A percentile compares a stretch with the other conserved stretches of the same genome.
These are phyloP conservation scores for Cytospora paraplurivora DNA, from an alignment of 2,329 filamentous ascomycete genomes.

Conservation along the genomic window DNA sequence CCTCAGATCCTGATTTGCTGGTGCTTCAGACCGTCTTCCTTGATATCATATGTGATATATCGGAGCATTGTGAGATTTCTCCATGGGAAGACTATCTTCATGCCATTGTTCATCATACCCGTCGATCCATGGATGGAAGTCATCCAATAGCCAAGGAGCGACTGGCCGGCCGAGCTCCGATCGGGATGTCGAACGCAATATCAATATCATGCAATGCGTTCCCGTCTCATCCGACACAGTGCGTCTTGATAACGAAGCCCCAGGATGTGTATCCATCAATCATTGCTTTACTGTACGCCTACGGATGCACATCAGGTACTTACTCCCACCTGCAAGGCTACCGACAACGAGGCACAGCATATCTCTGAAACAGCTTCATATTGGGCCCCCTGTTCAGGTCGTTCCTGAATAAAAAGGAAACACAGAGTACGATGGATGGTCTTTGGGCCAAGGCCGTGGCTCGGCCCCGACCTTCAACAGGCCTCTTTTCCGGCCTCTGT, in stretches of 20 bases:
- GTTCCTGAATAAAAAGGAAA: not conserved
- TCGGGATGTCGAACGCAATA: not conserved
- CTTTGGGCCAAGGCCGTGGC: not conserved
- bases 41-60: conserved; percentile 4
- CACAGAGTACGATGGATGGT: not conserved
- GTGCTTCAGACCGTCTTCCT: not conserved
- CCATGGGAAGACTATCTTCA: not conserved
- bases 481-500: not conserved
- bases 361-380: conserved; percentile 10
- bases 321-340: not conserved
- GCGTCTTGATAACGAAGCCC: not conserved
- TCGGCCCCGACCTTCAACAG: not conserved
- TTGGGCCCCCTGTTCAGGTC: conserved; percentile 9
- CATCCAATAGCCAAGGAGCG: not conserved
- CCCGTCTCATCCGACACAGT: not conserved
- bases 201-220: not conserved
- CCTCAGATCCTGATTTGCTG: not conserved
- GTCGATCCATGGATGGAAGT: not conserved
- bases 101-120: not conserved
- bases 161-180: not conserved
- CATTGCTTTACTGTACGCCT: not conserved
- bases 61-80: too few relatives aligned
- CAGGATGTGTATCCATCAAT: not conserved
- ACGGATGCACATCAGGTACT: not conserved
- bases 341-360: conserved; percentile 6